phyloP scores from a whole-genome alignment of 208 protist species.

The Leishmania mexicana region DNA sequence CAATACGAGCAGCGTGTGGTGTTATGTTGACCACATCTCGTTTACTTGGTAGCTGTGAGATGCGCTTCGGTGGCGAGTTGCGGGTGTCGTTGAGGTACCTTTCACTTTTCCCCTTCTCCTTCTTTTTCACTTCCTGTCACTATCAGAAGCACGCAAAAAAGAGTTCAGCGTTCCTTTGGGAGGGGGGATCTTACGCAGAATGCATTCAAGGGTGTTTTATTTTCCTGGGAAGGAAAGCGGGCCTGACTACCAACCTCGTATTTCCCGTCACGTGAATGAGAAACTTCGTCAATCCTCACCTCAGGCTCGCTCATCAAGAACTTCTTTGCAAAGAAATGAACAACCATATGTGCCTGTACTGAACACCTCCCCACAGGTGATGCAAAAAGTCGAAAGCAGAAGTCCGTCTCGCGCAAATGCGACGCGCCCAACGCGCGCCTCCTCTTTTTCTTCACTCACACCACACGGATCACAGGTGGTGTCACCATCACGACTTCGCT shows the following conservation, averaged over 20 bases:
- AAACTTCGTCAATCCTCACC: not conserved
- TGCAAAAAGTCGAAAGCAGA: not conserved
- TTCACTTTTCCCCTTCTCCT: not conserved
- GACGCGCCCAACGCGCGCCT: not conserved
- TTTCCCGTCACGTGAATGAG: not conserved
- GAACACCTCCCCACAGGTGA: not conserved
- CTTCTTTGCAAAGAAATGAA: not conserved
- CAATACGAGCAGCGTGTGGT: not conserved
- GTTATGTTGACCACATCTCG: not conserved
- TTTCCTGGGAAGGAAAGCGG: not conserved
- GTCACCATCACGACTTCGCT: constrained; percentile 8
- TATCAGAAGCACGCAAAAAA: not conserved
- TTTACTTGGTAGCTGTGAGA: not conserved
- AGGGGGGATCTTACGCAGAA: not conserved
- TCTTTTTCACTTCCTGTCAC: not conserved
- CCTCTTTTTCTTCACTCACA: not conserved
- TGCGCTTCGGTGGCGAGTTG: not conserved
- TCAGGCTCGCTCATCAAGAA: not conserved
- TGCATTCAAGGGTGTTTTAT: not conserved
- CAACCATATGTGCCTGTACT: not conserved
- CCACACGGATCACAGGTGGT: not conserved
- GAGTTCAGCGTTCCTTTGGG: not conserved
- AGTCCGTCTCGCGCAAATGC: not conserved
- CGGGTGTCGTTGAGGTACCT: not conserved
- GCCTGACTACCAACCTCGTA: not conserved